Base-by-base conservation (phyloP, 345 rosid genomes). In the Populus deltoides region DNA sequence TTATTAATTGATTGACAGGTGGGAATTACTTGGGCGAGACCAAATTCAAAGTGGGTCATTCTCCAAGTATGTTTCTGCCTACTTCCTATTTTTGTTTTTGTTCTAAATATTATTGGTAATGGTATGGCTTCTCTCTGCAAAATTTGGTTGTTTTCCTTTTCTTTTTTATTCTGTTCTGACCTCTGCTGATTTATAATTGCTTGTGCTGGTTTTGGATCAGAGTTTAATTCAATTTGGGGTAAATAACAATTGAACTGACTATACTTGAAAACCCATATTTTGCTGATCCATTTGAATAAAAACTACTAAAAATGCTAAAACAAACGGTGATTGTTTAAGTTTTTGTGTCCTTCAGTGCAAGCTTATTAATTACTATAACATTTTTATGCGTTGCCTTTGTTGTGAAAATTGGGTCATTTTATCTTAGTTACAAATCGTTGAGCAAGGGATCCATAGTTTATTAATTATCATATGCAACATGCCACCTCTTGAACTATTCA, bases 11-110 rank as follows among this genome's bases (percentile, higher is more conserved):
- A 15, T 74, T 77, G 49, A 53, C 47, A 88, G 93, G 82, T 41
- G 57, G 78, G 65, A 82, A 25, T 43, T 77, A 69, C 70, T 66
- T 88, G 86, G 77, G 83, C 69, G 85, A 79, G 68, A 71, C 63
- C 16, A 74, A 75, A 36, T 83, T 78, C 67, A 80, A 79, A 77
- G 76, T 75, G 72, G 77, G 73, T 35, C 73, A 66, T 73, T 73
- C 75, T 73, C 76, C 81, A 57, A 57, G 82, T 83, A 82, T 8
- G 69, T 24, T 33, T 18, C 5, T 73, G 66, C 35, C 25, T 13
- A 8, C 15, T 41, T n/a, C 24, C 31, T 18, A 8, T 22, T 25
- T 45, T 24, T 33, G 6, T 8, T 62, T 63, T 63, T 25, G 35
- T 6, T 65, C 36, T 11, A 10, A 13, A 29, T 31, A 65, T 65